Conservation (phyloP, 495 filamentous ascomycete genomes). For the Trichoderma parareesei region DNA sequence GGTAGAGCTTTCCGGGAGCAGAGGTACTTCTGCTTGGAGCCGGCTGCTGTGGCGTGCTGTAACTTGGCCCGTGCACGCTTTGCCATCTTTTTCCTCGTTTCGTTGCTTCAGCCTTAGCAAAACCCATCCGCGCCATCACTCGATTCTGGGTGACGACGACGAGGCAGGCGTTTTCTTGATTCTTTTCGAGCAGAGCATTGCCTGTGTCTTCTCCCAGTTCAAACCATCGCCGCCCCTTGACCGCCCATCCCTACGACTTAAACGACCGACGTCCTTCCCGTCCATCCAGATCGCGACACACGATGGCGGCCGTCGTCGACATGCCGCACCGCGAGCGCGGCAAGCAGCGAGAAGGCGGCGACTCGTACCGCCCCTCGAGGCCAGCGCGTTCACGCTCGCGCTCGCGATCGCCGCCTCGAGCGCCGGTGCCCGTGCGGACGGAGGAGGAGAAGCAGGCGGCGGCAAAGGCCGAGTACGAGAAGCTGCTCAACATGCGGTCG, state of each 20-base stretch:
- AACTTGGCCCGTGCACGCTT: neutral
- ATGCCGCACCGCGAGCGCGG: slow-evolving; percentile 20
- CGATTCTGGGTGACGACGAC: neutral
- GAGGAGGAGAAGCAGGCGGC: slow-evolving; percentile 73
- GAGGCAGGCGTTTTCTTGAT: neutral
- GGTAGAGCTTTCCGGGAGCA: too few relatives aligned
- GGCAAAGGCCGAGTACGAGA: slow-evolving; percentile 86
- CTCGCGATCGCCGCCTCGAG: slow-evolving; percentile 37
- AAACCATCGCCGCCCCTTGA: neutral
- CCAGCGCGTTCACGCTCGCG: slow-evolving; percentile 12
- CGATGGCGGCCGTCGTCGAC: slow-evolving; percentile 25
- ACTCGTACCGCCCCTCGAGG: slow-evolving; percentile 32
- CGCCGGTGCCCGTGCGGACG: slow-evolving; percentile 44
- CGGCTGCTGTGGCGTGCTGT: neutral
- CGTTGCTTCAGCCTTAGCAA: neutral
- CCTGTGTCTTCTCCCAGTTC: neutral
- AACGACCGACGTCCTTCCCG: neutral
- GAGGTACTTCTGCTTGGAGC: too few relatives aligned
- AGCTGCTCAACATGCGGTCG: slow-evolving; percentile 79
- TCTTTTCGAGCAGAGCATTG: too few relatives aligned
- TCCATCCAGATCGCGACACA: neutral
- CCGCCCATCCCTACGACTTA: too few relatives aligned
- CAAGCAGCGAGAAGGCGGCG: slow-evolving; percentile 31
- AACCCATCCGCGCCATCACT: neutral
- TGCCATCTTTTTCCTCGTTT: neutral